Evolutionary conservation across 2,329 filamentous ascomycete species (phyloP), one percentile per base, ranked within the genome.

Genomic region (Exserohilum turcica): DNA sequence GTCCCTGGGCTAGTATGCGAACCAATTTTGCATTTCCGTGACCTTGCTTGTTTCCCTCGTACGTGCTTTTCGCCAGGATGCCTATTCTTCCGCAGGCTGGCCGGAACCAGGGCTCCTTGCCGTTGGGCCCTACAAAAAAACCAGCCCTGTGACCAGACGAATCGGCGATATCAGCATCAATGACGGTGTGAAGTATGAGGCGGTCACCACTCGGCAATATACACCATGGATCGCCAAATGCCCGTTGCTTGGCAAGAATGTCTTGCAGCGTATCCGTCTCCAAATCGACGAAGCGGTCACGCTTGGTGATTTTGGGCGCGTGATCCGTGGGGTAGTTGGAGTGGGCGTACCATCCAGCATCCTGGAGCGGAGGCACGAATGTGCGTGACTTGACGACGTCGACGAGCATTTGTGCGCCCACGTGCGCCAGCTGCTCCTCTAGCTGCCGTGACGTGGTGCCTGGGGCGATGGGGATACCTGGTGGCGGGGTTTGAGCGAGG

Each of bases 321-420:
- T 88, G 82, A 49, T 50, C 62, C 27, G 42, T 66, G 43, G 46
- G 66, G 43, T 28, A 63, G 44, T 63, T 57, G 27, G 71, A 45
- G 31, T 28, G 43, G 7, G 37, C 48, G 38, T 67, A 68, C 65
- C 67, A 71, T 6, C 63, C 65, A 6, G 73, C 67, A 9, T 77
- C 71, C 31, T 70, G 61, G n/a, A 83, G 70, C 1, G 87, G 89
- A 1, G 85, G 82, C 0, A 92, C 76, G 66, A 92, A 92, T 0
- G 87, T 60, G 0, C 85, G 80, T 1, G 80, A 74, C 9, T 81
- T 78, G 24, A 97, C 81, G 0, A 84, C 84, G 9, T 84, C 69
- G 1, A 91, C 77, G 0, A 99, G 83, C 76, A 97, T 82, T 3
- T 83, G 69, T 0, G 89, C 90, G 1, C 89, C 91, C n/a, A 81